phyloP scores from a whole-genome alignment of 2,329 filamentous ascomycete genomes.

The Arthrobotrys pseudoclavata region DNA sequence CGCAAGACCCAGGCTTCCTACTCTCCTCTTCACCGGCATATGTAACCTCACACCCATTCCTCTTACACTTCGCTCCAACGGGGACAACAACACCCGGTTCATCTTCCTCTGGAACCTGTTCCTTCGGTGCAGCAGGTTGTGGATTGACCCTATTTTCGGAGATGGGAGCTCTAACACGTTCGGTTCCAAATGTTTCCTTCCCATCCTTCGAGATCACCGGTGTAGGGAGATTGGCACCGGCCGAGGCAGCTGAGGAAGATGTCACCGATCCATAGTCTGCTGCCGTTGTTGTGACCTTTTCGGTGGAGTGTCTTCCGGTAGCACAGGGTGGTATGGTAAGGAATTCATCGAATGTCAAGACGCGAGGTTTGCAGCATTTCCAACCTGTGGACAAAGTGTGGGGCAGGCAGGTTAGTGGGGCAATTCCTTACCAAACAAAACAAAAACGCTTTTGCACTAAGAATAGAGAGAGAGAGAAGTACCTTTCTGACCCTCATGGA shows the following conservation, averaged over 20 bases:
- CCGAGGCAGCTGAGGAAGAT: slow-evolving; percentile 66
- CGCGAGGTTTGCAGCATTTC: slow-evolving; percentile 97
- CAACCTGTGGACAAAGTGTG: slow-evolving; percentile 75
- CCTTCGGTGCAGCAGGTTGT: slow-evolving; percentile 74
- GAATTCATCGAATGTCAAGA: slow-evolving; percentile 98
- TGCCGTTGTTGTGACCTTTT: slow-evolving; percentile 78
- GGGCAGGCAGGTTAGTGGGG: slow-evolving; percentile 45
- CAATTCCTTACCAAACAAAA: not conserved
- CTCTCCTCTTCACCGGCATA: slow-evolving; percentile 73
- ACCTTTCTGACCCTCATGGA: slow-evolving; percentile 99
- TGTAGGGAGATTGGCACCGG: slow-evolving; percentile 38
- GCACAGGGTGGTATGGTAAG: slow-evolving; percentile 93
- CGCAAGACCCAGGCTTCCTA: slow-evolving; percentile 81
- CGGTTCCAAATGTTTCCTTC: slow-evolving; percentile 67
- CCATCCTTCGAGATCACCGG: slow-evolving; percentile 68
- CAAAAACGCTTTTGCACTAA: slow-evolving; percentile 20
- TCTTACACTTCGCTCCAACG: slow-evolving; percentile 80
- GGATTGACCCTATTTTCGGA: slow-evolving; percentile 66
- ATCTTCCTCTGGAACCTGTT: slow-evolving; percentile 81
- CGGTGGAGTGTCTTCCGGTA: slow-evolving; percentile 89
- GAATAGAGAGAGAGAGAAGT: slow-evolving; percentile 7
- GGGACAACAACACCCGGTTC: slow-evolving; percentile 81
- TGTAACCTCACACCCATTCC: slow-evolving; percentile 78
- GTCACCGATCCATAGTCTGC: slow-evolving; percentile 69
- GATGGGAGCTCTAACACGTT: slow-evolving; percentile 62